Evolutionary conservation across 257 asterid species (phyloP).

Genomic region (Datura wrightii): DNA sequence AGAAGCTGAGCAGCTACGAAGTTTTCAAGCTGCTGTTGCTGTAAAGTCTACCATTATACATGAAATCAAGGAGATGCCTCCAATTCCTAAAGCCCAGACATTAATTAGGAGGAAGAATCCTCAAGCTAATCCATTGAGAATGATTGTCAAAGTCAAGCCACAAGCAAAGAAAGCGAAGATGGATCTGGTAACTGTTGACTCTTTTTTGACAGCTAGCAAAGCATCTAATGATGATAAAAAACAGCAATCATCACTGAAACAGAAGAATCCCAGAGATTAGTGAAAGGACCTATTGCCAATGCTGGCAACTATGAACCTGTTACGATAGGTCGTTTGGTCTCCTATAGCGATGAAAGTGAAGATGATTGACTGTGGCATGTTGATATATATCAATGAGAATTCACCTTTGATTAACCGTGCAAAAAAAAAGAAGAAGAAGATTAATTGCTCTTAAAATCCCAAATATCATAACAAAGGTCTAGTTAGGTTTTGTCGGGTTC

Average conservation of each 20-base stretch:
- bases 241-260: conserved; percentile 30
- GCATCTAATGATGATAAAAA: conserved; percentile 28
- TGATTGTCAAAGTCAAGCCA: conserved; percentile 72
- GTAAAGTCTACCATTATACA: conserved; percentile 60
- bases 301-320: conserved; percentile 34
- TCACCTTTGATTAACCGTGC: neutral
- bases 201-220: conserved; percentile 30
- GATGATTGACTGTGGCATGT: conserved; percentile 56
- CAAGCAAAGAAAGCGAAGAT: conserved; percentile 82
- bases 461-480: too few relatives aligned
- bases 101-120: conserved; percentile 58
- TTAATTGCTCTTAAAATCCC: too few relatives aligned
- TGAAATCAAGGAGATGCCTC: conserved; percentile 69
- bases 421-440: too few relatives aligned
- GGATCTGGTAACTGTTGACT: conserved; percentile 41
- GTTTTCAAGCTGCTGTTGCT: conserved; percentile 93
- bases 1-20: conserved; percentile 72
- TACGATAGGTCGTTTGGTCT: conserved; percentile 59
- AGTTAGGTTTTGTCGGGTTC: too few relatives aligned
- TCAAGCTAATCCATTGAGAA: conserved; percentile 51
- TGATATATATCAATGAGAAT: conserved; percentile 2
- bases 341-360: conserved; percentile 93
- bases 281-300: conserved; percentile 2
- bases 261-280: conserved; percentile 16
- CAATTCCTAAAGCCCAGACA: conserved; percentile 52